Evolutionary conservation across 2,329 filamentous ascomycete genomes (phyloP), one percentile per base, ranked within the genome.

Genomic region (Microcyclosporella mali): DNA sequence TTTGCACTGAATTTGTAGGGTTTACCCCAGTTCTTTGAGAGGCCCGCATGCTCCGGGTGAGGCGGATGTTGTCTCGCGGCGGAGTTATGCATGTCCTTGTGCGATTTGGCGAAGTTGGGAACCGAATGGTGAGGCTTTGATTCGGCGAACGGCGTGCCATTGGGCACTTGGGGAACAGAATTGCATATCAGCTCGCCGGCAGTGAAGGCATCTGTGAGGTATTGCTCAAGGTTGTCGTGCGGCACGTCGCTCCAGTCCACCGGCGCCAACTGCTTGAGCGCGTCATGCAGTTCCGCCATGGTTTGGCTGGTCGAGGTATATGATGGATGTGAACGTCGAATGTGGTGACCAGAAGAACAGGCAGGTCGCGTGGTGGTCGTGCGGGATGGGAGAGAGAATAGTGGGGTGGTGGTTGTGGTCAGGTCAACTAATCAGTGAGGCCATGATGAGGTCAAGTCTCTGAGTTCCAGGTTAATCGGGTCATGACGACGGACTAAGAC

Each of bases 1-100:
- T 75, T 81, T 2, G 77, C 66, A 32, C 75, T 79, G 42, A 87
- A 66, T 65, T 88, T 90, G 58, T 89, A 69, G 32, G 88, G 84
- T 64, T 94, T 95, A 33, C 79, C 77, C 88, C 90, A 95, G 65
- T 87, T 78, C 58, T 85, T 85, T 45, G 82, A 80, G n/a, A 95
- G 67, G 15, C 74, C 68, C 19, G 69, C 70, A 25, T 79, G 71
- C n/a, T 78, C 66, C 7, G 73, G 65, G 16, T 74, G 66, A 2
- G 74, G 67, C 2, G 73, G 68, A 28, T 65, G 63, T 37, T 69
- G 64, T 39, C 75, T 71, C 6, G 70, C 74, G 14, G 69, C 58
- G 2, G 79, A 77, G 41, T 72, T 61, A 32, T 71, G 70, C 40
- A 81, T 66, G 48, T 79, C 71, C 34, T 72, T 70, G 27, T 71